Conservation (phyloP, 257 asterid species). For the Agastache rugosa region DNA sequence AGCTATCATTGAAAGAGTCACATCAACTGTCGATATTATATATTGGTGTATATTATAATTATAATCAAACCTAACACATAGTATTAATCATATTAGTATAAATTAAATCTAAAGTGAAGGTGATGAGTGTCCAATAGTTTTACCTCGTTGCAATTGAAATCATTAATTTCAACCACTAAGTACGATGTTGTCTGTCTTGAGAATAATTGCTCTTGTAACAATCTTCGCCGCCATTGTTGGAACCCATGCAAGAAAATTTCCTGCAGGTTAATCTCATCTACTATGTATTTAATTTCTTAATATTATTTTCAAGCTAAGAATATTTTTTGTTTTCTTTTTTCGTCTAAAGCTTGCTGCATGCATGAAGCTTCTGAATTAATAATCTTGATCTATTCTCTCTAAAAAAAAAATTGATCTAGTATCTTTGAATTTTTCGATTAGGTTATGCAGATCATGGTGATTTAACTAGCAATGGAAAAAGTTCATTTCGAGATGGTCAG, state of each 20-base stretch:
- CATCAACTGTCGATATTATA: background rate
- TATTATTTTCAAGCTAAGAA: background rate
- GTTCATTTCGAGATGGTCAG: background rate
- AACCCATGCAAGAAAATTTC: conserved; percentile 3
- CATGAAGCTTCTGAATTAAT: background rate
- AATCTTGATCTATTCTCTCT: background rate
- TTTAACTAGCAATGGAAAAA: background rate
- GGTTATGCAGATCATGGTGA: background rate
- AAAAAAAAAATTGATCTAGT: too few relatives aligned
- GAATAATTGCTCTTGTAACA: background rate
- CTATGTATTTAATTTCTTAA: background rate
- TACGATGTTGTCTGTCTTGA: background rate
- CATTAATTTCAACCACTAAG: background rate
- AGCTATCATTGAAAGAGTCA: background rate
- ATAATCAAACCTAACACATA: background rate
- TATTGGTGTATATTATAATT: background rate
- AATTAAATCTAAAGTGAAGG: background rate
- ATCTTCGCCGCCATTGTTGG: background rate
- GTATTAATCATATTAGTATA: background rate
- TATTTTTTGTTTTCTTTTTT: background rate
- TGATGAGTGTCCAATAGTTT: background rate
- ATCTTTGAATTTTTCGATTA: background rate
- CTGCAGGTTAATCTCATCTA: background rate
- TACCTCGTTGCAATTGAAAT: background rate
- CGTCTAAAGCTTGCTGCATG: background rate